Percentiles rank a stretch among this genome's conserved stretches.
phyloP scores from a whole-genome alignment of 23 red algal genomes.

The Gracilariopsis chorda region DNA sequence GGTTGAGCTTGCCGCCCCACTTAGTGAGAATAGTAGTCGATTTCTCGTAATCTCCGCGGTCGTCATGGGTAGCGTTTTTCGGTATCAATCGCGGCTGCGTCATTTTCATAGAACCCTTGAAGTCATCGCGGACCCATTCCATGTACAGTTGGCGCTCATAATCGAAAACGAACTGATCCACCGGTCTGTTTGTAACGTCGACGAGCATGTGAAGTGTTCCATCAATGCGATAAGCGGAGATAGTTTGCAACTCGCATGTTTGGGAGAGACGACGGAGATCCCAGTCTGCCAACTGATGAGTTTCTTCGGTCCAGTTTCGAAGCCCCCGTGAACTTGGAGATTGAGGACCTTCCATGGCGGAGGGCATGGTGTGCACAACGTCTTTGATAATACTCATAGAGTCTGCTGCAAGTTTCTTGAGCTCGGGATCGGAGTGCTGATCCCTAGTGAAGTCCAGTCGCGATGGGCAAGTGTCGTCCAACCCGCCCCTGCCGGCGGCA shows the following conservation, averaged over 20 bases:
- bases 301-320: neutral
- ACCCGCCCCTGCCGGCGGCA: neutral
- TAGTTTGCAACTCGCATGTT: neutral
- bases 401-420: neutral
- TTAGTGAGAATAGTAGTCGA: neutral
- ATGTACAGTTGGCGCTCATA: neutral
- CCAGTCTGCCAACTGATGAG: neutral
- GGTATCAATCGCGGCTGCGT: neutral
- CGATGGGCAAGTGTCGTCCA: neutral
- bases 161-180: neutral
- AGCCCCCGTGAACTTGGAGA: neutral
- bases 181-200: neutral
- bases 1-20: neutral
- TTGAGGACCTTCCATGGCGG: neutral
- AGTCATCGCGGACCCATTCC: neutral
- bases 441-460: neutral
- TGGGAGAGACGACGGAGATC: neutral
- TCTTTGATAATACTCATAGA: neutral
- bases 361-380: neutral
- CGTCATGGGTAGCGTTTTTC: neutral
- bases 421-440: neutral
- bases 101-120: neutral
- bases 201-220: neutral
- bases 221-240: neutral
- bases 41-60: neutral